Percentiles rank a stretch among this genome's conserved stretches.
Conservation (phyloP, 1,284 basidiomycete genomes). For the Melampsora larici-populina region DNA sequence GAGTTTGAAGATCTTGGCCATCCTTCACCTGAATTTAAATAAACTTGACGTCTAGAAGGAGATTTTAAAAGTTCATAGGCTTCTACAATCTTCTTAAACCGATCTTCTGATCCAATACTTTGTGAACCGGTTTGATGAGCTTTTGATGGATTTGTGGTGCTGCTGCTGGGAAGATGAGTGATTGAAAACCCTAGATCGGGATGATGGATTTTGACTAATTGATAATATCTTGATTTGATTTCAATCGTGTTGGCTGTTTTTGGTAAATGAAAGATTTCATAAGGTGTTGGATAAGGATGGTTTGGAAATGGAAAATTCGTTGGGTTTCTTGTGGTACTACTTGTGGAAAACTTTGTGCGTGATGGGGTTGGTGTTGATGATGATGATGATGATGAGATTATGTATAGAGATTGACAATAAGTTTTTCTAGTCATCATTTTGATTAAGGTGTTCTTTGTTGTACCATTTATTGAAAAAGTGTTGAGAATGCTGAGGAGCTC, state of each 20-base stretch:
- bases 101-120: no score
- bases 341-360: no score
- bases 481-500: no score
- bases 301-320: conserved; percentile 6
- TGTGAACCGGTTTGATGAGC: no score
- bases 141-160: background rate
- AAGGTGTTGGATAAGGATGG: conserved; percentile 46
- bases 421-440: no score
- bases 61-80: conserved; percentile 49
- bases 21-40: conserved; percentile 46
- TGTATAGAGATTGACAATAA: no score
- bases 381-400: no score
- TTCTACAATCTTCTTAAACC: conserved; percentile 47
- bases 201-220: conserved; percentile 49
- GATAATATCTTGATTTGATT: conserved; percentile 52
- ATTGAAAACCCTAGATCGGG: conserved; percentile 47
- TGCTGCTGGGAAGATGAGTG: background rate
- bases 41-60: conserved; percentile 41
- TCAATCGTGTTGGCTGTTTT: conserved; percentile 44
- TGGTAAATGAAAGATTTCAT: conserved; percentile 51
- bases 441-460: no score
- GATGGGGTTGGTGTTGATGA: no score
- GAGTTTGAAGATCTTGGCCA: conserved; percentile 44
- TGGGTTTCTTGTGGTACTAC: background rate
- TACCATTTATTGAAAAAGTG: no score